Evolutionary conservation across 2,329 filamentous ascomycete genomes (phyloP), one percentile per base, ranked within the genome.

Genomic region (Colletotrichum destructivum): DNA sequence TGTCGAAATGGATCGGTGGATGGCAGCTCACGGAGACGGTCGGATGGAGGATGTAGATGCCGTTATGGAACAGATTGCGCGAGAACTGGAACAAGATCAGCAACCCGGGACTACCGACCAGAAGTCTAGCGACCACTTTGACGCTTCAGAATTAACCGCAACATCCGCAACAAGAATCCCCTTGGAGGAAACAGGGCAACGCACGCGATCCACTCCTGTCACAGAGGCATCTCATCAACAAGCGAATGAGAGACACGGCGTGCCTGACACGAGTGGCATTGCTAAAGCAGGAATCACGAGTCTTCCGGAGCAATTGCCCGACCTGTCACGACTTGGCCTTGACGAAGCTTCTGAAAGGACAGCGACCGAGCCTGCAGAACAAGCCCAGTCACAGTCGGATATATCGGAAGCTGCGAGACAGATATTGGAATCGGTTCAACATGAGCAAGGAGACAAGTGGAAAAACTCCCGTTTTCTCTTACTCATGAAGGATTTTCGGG

Each of bases 381-480:
- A 61, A 13, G 54, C 4, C 21, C 60, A 46, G 8, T 44, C 40
- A 13, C 60, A 23, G 23, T 73, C 75, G 13, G 82, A 82, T 26
- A 81, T 85, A 2, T 81, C 84, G 2, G 82, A 84, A 67, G 83
- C 83, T 0, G 84, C 84, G 8, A 80, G 83, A 71, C 79, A 82
- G 26, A 80, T 85, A 1, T 78, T 85, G 46, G 81, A 84, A 57
- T 81, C 82, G 2, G 84, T 85, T 31, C 78, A 83, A 73, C 83
- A 85, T 63, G 84, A 85, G 72, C 77, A 79, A 55, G 83, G 83
- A 52, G 84, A 85, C 11, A 85, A 85, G 73, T 85, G 84, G 84
- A 83, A 84, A 73, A 84, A 85, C 55, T 85, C 84, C 0, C 77
- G 80, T n/a, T 85, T 85, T 52, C 76, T 85, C 9, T 81, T 81